A percentile compares a stretch with the other conserved stretches of the same genome.
These are phyloP conservation scores for Clavispora santaluciae DNA, from an alignment of 805 yeast species.

Conservation along the genomic window DNA sequence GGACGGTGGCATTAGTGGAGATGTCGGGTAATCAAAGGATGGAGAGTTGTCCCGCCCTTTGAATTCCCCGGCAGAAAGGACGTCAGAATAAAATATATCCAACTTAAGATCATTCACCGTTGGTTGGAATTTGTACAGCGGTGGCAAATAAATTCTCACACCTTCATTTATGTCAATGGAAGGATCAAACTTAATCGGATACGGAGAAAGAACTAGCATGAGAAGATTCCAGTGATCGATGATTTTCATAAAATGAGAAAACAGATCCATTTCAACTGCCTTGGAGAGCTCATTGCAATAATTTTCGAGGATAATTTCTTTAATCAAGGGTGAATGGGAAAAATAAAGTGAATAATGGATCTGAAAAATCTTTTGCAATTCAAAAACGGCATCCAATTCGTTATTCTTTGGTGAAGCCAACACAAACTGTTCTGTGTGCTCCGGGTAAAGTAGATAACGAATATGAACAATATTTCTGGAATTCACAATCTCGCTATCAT, in stretches of 20 bases:
- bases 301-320: slow-evolving; percentile 27
- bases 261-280: slow-evolving; percentile 29
- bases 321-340: slow-evolving; percentile 30
- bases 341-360: slow-evolving; percentile 38
- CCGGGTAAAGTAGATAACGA: slow-evolving; percentile 30
- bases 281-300: slow-evolving; percentile 29
- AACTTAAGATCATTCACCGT: slow-evolving; percentile 13
- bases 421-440: slow-evolving; percentile 45
- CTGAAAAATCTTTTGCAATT: slow-evolving; percentile 46
- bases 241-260: slow-evolving; percentile 30
- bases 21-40: background rate
- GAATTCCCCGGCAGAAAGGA: slow-evolving; percentile 13
- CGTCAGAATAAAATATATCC: slow-evolving; percentile 12
- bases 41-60: background rate
- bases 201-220: slow-evolving; percentile 36
- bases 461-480: slow-evolving; percentile 26
- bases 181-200: slow-evolving; percentile 13
- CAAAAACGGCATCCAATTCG: slow-evolving; percentile 59
- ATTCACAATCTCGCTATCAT: slow-evolving; percentile 15
- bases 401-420: slow-evolving; percentile 49
- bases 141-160: slow-evolving; percentile 12
- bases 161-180: slow-evolving; percentile 15
- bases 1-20: background rate
- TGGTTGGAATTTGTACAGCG: slow-evolving; percentile 3
- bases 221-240: slow-evolving; percentile 40